These are phyloP conservation scores for Rubus parviflorus DNA, from an alignment of 306 rosid species.

Conservation along the genomic window DNA sequence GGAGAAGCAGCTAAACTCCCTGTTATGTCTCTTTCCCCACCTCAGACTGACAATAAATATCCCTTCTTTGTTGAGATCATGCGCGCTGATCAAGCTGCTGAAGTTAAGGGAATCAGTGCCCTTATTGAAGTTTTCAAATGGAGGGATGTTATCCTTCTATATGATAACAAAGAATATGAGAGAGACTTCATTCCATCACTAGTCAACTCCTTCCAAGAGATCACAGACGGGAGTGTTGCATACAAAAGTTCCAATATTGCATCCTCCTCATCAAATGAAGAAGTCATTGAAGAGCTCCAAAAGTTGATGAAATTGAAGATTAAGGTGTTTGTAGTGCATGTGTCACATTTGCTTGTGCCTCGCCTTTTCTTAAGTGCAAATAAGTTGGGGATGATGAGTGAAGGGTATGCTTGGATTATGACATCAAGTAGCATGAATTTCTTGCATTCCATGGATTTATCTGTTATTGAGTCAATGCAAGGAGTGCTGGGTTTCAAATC, in stretches of 20 bases:
- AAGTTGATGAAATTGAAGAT: neutral
- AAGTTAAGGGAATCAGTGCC: neutral
- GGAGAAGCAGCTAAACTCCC: constrained; percentile 18
- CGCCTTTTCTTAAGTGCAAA: constrained; percentile 9
- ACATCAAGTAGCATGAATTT: constrained; percentile 7
- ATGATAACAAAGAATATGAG: neutral
- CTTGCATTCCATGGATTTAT: constrained; percentile 1
- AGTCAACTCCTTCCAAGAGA: neutral
- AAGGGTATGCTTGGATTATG: constrained; percentile 17
- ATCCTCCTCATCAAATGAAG: constrained; percentile 2
- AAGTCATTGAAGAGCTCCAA: constrained; percentile 10
- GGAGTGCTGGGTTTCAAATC: constrained; percentile 13
- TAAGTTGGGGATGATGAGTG: neutral
- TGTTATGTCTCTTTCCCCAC: constrained; percentile 6
- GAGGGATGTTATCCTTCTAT: constrained; percentile 12
- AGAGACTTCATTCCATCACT: neutral
- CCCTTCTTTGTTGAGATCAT: neutral
- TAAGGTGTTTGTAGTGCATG: constrained; percentile 2
- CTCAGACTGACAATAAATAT: neutral
- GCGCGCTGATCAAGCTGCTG: neutral
- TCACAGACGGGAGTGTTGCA: neutral
- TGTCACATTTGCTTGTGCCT: neutral
- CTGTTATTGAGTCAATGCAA: constrained; percentile 18
- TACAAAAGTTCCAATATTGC: neutral
- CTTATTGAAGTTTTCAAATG: constrained; percentile 10